Conservation (phyloP, 2,329 filamentous ascomycete species). For the Monosporascus sp. region DNA sequence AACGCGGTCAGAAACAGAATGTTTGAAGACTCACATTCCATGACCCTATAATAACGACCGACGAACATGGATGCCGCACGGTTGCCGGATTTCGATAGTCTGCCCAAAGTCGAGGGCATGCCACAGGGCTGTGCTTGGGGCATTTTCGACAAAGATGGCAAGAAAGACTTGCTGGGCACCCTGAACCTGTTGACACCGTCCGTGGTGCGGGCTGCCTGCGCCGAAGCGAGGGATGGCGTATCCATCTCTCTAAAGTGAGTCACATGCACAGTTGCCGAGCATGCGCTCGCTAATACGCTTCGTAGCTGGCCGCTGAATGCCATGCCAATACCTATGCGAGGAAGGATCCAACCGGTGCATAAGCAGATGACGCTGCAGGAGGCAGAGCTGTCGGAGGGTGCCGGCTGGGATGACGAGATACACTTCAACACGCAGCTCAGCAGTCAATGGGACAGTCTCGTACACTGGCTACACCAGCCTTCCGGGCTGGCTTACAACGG, state of each 20-base stretch:
- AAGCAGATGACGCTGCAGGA: slow-evolving; percentile 30
- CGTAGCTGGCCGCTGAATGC: slow-evolving; percentile 39
- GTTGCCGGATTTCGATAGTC: slow-evolving; percentile 39
- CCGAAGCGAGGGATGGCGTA: slow-evolving; percentile 41
- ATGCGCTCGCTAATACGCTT: background rate
- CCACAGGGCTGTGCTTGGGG: slow-evolving; percentile 48
- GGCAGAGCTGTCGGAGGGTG: slow-evolving; percentile 18
- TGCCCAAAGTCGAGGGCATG: slow-evolving; percentile 37
- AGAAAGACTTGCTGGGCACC: slow-evolving; percentile 46
- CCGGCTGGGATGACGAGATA: slow-evolving; percentile 44
- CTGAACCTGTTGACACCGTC: slow-evolving; percentile 47
- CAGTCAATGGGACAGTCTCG: slow-evolving; percentile 52
- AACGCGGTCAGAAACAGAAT: background rate
- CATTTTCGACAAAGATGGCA: slow-evolving; percentile 43
- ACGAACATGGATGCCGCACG: slow-evolving; percentile 16
- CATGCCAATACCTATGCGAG: slow-evolving; percentile 30
- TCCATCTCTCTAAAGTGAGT: slow-evolving; percentile 49
- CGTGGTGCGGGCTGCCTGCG: slow-evolving; percentile 35
- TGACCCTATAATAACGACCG: too few species aligned
- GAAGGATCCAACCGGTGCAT: slow-evolving; percentile 31
- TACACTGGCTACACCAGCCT: slow-evolving; percentile 40
- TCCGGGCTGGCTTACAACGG: slow-evolving; percentile 47
- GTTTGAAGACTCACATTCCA: background rate
- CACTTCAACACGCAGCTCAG: slow-evolving; percentile 51
- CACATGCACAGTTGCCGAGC: background rate